phyloP scores from a whole-genome alignment of 108 stramenopile species.

The Cyclotella atomus region DNA sequence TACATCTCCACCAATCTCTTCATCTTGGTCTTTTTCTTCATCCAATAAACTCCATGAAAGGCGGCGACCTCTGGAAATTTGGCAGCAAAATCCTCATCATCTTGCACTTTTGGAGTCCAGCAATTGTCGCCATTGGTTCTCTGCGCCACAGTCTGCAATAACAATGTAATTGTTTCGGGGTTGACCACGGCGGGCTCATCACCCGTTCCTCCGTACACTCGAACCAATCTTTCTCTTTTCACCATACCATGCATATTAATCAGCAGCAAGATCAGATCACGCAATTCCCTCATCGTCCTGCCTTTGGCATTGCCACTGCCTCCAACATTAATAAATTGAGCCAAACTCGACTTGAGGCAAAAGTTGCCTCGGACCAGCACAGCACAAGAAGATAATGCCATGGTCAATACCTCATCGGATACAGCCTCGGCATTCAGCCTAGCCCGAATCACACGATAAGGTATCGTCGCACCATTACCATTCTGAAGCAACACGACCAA shows the following conservation, averaged over 20 bases:
- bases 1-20: conserved; percentile 39
- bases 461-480: conserved; percentile 68
- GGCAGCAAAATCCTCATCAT: conserved; percentile 62
- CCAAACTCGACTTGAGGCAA: conserved; percentile 63
- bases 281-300: conserved; percentile 49
- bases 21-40: conserved; percentile 60
- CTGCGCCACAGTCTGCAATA: conserved; percentile 70
- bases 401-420: conserved; percentile 54
- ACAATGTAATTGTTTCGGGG: conserved; percentile 53
- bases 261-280: conserved; percentile 77
- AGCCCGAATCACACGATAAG: conserved; percentile 67
- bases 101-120: conserved; percentile 74
- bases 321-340: conserved; percentile 34
- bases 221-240: conserved; percentile 61
- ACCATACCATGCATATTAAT: conserved; percentile 74
- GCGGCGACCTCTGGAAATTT: conserved; percentile 54
- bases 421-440: conserved; percentile 51
- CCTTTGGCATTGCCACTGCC: conserved; percentile 7
- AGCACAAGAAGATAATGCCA: conserved; percentile 72
- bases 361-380: conserved; percentile 85
- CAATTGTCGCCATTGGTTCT: conserved; percentile 37
- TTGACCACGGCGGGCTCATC: conserved; percentile 35
- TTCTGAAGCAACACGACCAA: conserved; percentile 63
- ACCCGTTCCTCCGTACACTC: conserved; percentile 33
- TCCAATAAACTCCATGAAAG: conserved; percentile 73